Conservation (phyloP, 176 grass and related monocot genomes). For the Rhynchospora tenuis region DNA sequence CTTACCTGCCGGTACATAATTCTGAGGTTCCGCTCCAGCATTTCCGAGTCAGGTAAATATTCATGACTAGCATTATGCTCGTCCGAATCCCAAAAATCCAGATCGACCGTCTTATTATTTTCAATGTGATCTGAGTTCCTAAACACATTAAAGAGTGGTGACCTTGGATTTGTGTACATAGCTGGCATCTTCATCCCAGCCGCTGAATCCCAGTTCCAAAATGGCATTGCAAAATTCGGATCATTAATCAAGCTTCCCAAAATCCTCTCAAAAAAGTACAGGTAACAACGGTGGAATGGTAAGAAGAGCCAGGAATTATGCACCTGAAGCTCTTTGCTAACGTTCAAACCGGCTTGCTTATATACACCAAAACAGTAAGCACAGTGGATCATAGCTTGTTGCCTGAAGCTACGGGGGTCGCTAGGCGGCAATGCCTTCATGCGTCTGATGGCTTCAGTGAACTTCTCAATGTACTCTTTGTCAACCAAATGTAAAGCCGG, state of each 20-base stretch:
- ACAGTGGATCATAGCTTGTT: constrained; percentile 62
- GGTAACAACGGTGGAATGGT: constrained; percentile 44
- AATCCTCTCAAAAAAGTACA: constrained; percentile 70
- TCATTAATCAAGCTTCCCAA: constrained; percentile 39
- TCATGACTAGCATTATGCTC: not conserved
- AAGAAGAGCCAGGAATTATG: constrained; percentile 60
- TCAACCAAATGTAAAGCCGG: constrained; percentile 21
- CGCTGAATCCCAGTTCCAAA: constrained; percentile 51
- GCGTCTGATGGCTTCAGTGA: constrained; percentile 22
- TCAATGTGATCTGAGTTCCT: constrained; percentile 28
- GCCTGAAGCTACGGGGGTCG: constrained; percentile 49
- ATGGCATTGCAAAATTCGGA: constrained; percentile 30
- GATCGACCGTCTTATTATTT: constrained; percentile 20
- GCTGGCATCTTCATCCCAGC: constrained; percentile 38
- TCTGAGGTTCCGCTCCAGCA: constrained; percentile 29
- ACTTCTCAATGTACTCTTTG: constrained; percentile 45
- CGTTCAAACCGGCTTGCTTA: not conserved
- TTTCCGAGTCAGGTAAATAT: constrained; percentile 10
- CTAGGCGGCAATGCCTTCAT: constrained; percentile 33
- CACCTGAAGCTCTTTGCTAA: constrained; percentile 25
- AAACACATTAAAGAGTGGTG: constrained; percentile 22
- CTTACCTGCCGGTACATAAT: constrained; percentile 41
- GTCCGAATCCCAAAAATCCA: not conserved
- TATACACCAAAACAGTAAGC: constrained; percentile 52
- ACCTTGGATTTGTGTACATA: constrained; percentile 19